Evolutionary conservation across 805 yeast species (phyloP).

Genomic region (Lachancea nothofagi): DNA sequence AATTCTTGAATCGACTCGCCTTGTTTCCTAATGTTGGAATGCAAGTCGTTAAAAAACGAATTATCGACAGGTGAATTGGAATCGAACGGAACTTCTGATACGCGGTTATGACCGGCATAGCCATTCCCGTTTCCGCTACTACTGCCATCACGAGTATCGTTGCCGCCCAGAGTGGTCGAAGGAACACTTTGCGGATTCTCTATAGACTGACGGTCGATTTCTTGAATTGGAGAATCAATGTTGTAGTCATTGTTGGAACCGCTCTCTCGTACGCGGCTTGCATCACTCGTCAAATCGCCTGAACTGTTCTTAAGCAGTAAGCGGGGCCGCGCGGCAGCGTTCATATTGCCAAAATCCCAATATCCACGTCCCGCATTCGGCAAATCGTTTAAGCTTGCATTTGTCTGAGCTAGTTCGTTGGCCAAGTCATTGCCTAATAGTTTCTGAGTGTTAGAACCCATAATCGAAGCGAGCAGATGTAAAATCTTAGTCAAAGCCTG

Average conservation of each 20-base stretch:
- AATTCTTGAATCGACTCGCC: constrained; percentile 30
- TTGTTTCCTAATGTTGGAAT: constrained; percentile 29
- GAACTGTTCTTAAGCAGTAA: constrained; percentile 23
- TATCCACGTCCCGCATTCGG: not conserved
- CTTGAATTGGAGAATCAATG: constrained; percentile 9
- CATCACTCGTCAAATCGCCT: not conserved
- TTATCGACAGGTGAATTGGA: constrained; percentile 9
- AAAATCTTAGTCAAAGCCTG: constrained; percentile 84
- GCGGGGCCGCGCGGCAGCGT: constrained; percentile 9
- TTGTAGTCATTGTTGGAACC: not conserved
- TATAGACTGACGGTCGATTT: constrained; percentile 9
- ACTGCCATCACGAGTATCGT: not conserved
- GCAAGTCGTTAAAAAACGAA: constrained; percentile 20
- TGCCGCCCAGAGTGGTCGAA: not conserved
- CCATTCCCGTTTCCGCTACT: not conserved
- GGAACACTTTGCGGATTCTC: not conserved
- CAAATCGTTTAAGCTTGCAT: constrained; percentile 4
- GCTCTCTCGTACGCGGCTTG: not conserved
- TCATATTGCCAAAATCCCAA: constrained; percentile 8
- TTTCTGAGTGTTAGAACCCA: constrained; percentile 13
- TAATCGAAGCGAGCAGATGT: constrained; percentile 75
- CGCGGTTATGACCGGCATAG: not conserved
- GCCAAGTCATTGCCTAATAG: constrained; percentile 11
- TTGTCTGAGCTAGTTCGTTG: constrained; percentile 12
- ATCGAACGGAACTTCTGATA: constrained; percentile 7